Percentiles rank a stretch among this genome's conserved stretches.
phyloP scores from a whole-genome alignment of 108 stramenopile species.

The Nannochloropsis oceanica region DNA sequence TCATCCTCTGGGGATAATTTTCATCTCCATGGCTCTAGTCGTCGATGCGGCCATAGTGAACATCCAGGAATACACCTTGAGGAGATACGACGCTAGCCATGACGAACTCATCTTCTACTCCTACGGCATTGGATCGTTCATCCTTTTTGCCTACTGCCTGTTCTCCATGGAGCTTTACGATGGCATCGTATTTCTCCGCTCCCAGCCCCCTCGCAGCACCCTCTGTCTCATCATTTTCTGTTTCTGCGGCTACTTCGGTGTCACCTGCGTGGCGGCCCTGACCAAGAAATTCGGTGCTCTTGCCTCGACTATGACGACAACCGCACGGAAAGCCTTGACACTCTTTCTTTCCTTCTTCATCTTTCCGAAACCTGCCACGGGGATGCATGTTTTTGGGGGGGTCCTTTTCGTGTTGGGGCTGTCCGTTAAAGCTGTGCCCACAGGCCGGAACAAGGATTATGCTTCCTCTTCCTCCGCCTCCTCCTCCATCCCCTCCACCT shows the following conservation, averaged over 20 bases:
- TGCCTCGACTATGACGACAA: slow-evolving; percentile 32
- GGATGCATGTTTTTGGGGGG: slow-evolving; percentile 27
- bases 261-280: slow-evolving; percentile 32
- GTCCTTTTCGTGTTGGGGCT: slow-evolving; percentile 20
- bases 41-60: slow-evolving; percentile 30
- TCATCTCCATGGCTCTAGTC: slow-evolving; percentile 5
- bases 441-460: neutral
- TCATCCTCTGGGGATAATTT: neutral
- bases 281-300: slow-evolving; percentile 37
- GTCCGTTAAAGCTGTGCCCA: neutral
- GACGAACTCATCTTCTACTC: slow-evolving; percentile 38
- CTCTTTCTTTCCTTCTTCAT: slow-evolving; percentile 26
- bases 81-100: slow-evolving; percentile 21
- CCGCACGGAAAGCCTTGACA: slow-evolving; percentile 29
- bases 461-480: neutral
- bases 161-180: slow-evolving; percentile 12
- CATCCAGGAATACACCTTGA: slow-evolving; percentile 23
- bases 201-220: neutral
- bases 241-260: slow-evolving; percentile 23
- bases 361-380: slow-evolving; percentile 33
- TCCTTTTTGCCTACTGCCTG: slow-evolving; percentile 11
- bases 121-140: slow-evolving; percentile 24
- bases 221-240: slow-evolving; percentile 4
- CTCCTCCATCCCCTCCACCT: neutral
- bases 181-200: slow-evolving; percentile 11